Percentiles rank a stretch among this genome's conserved stretches.
These are phyloP conservation scores for Fusarium virguliforme DNA, from an alignment of 2,329 filamentous ascomycete genomes.

Conservation along the genomic window DNA sequence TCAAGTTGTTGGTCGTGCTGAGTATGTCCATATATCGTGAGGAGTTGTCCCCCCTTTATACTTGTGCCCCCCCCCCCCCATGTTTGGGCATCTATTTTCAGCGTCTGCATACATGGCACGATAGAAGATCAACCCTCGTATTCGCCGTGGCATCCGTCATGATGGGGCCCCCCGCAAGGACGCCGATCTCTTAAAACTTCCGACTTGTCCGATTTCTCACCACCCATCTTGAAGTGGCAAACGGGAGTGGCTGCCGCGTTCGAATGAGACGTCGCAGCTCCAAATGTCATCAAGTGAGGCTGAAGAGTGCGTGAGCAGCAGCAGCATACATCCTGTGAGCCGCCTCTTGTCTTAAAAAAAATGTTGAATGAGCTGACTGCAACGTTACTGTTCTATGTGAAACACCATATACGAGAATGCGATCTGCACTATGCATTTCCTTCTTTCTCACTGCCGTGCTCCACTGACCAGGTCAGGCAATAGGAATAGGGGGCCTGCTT, in stretches of 20 bases:
- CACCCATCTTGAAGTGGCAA: neutral
- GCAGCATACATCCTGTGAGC: neutral
- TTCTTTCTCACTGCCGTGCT: neutral
- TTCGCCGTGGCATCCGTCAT: conserved; percentile 13
- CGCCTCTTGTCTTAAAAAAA: no score
- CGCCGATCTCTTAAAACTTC: conserved; percentile 12
- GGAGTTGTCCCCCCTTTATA: conserved; percentile 25
- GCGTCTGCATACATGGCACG: conserved; percentile 15
- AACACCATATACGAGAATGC: neutral
- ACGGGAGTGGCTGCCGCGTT: neutral
- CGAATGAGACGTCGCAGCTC: neutral
- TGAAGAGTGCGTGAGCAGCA: conserved; percentile 3
- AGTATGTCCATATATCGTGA: neutral
- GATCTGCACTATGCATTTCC: neutral
- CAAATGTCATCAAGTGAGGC: conserved; percentile 9
- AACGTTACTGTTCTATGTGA: conserved; percentile 7
- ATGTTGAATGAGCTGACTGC: neutral
- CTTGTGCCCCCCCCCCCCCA: neutral
- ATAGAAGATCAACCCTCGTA: conserved; percentile 13
- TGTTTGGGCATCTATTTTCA: conserved; percentile 19
- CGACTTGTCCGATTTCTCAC: conserved; percentile 12
- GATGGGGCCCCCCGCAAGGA: neutral
- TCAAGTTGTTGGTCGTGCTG: neutral
- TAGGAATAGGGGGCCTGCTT: neutral
- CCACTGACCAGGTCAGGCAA: neutral